A percentile compares a stretch with the other conserved stretches of the same genome.
Conservation (phyloP, 371 early-diverging fungal genomes). For the Apophysomyces trapeziformis region DNA sequence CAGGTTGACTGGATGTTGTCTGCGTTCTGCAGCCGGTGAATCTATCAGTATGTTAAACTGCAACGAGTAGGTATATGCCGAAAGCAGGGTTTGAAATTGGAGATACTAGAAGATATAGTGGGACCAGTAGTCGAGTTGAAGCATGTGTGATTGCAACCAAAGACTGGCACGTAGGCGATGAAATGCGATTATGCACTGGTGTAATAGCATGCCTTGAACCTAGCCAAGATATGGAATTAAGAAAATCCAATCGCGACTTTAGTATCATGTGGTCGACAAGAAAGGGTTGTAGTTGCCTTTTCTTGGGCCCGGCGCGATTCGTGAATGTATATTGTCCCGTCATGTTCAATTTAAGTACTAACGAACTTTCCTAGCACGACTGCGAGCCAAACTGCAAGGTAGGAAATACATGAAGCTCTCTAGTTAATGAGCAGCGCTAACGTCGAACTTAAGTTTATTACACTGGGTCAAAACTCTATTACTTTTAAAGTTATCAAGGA, state of each 20-base stretch:
- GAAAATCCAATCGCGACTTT: constrained; percentile 76
- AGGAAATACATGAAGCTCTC: constrained; percentile 8
- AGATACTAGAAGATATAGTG: constrained; percentile 76
- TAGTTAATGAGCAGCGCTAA: background rate
- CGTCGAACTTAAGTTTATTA: constrained; percentile 57
- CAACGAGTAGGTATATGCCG: constrained; percentile 79
- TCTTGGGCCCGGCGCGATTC: constrained; percentile 96
- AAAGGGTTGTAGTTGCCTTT: constrained; percentile 74
- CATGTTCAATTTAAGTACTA: constrained; percentile 3
- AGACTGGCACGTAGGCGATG: constrained; percentile 75
- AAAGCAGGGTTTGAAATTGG: constrained; percentile 84
- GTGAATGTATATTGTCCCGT: constrained; percentile 65
- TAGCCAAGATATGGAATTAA: constrained; percentile 72
- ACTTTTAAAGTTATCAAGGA: constrained; percentile 79
- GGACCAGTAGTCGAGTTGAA: constrained; percentile 71
- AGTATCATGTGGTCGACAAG: constrained; percentile 86
- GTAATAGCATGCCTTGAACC: constrained; percentile 74
- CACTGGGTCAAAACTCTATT: constrained; percentile 65
- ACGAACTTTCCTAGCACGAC: constrained; percentile 71
- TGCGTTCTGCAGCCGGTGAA: no score
- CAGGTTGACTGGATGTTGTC: constrained; percentile 1
- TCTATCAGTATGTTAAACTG: constrained; percentile 13
- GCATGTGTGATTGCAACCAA: constrained; percentile 87
- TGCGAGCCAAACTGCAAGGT: constrained; percentile 87
- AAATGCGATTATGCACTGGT: constrained; percentile 79